Percentiles rank a stretch among this genome's conserved stretches.
Evolutionary conservation across 2,329 filamentous ascomycete species (phyloP).

Genomic region (Daldinia eschscholtzii): DNA sequence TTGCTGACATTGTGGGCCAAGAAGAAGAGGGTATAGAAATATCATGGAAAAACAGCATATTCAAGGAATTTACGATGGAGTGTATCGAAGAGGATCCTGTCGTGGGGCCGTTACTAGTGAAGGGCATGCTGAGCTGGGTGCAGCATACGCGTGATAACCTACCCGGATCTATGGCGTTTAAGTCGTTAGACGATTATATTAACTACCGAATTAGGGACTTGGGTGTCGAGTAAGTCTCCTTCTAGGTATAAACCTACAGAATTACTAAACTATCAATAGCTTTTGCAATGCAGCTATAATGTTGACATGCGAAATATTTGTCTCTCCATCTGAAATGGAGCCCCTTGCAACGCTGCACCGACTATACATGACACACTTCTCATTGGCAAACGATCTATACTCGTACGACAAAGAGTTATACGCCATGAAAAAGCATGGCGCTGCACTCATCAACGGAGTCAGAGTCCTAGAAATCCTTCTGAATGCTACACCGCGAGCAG

Average conservation of each 20-base stretch:
- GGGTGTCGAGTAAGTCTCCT: conserved; percentile 14
- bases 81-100: conserved; percentile 18
- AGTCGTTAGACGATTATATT: conserved; percentile 16
- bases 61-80: conserved; percentile 21
- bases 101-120: conserved; percentile 15
- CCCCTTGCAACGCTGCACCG: conserved; percentile 17
- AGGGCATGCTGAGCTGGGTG: conserved; percentile 22
- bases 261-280: conserved; percentile 11
- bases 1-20: conserved; percentile 16
- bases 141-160: conserved; percentile 23
- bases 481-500: conserved; percentile 5
- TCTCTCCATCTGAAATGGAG: conserved; percentile 16
- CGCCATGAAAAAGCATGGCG: conserved; percentile 12
- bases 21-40: conserved; percentile 9
- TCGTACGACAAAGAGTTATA: conserved; percentile 22
- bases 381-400: conserved; percentile 27
- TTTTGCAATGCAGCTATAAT: conserved; percentile 27
- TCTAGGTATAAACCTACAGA: neutral
- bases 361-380: conserved; percentile 26
- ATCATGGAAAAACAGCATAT: conserved; percentile 25
- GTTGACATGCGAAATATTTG: conserved; percentile 18
- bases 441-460: conserved; percentile 21
- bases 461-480: conserved; percentile 17
- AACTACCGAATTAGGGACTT: conserved; percentile 27
- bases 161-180: conserved; percentile 17